Base-by-base conservation (phyloP, 2,329 filamentous ascomycete genomes). In the Pleoardoris graminearum region DNA sequence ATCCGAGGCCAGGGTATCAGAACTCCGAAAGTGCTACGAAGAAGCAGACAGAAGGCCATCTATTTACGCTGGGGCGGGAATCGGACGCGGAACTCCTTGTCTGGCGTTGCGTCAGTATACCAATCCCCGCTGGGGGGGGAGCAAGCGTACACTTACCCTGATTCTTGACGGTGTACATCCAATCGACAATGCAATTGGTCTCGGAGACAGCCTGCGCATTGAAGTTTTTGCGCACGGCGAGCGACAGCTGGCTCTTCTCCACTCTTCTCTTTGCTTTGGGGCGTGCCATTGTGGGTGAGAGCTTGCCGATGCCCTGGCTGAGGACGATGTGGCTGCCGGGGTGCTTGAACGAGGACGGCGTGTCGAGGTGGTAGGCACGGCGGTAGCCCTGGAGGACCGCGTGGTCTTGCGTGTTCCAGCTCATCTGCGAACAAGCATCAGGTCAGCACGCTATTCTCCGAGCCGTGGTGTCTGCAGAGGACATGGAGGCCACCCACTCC, bases 161-260 rank as follows among this genome's bases (percentile, higher is more conserved):
- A 59, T 80, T 82, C 66, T 81, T 80, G 25, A 89, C 81, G 67
- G 85, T 88, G 78, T 90, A 89, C 55, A 91, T 79, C 68, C 91
- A 85, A 59, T 89, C 88, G 51, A 92, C 88, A 51, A 94, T 88
- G 59, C 91, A 86, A 63, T 94, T 90, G 68, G 87, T 91, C 76
- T 95, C 90, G 59, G 86, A 87, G 35, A 93, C 84, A 14, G 87
- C 88, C 59, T 89, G 80, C 29, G 84, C 85, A 68, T 94, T 94
- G 76, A 94, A 94, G 74, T 94, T 89, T 71, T 91, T 92, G 59
- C 89, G 81, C 43, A 92, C 87, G 1, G 84, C 81, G 59, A 85
- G 80, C 7, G 88, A 87, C 49, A 95, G 78, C 59, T 89, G 82
- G 32, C 90, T 86, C 68, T 89, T 89, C 64, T 82, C 83, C 68